These are phyloP conservation scores for Russula brevipes DNA, from an alignment of 768 basidiomycete species.

Conservation along the genomic window DNA sequence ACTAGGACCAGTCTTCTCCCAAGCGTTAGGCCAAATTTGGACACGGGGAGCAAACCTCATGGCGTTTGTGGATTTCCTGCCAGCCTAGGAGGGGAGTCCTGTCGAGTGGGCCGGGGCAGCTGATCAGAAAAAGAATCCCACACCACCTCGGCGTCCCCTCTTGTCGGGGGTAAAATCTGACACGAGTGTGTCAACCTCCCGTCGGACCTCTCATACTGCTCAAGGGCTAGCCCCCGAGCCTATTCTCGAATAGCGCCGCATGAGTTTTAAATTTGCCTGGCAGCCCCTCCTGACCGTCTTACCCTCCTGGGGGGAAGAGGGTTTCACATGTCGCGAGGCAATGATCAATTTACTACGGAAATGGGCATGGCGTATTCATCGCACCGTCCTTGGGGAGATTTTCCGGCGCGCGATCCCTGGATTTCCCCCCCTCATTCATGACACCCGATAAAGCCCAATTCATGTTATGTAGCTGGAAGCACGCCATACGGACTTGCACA, in stretches of 20 bases:
- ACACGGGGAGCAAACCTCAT: neutral
- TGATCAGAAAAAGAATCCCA: constrained; percentile 7
- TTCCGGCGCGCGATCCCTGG: neutral
- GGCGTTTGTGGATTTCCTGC: neutral
- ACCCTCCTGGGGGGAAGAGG: neutral
- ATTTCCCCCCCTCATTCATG: neutral
- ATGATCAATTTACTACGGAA: neutral
- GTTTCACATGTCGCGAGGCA: constrained; percentile 18
- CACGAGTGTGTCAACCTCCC: neutral
- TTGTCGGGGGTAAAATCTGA: constrained; percentile 7
- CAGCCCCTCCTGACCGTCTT: neutral
- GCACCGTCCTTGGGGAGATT: neutral
- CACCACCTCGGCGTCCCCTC: constrained; percentile 3
- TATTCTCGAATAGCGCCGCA: neutral
- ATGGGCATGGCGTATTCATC: constrained; percentile 3
- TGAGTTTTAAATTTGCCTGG: constrained; percentile 7
- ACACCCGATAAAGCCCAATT: constrained; percentile 14
- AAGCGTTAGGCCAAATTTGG: neutral
- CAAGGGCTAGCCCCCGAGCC: neutral
- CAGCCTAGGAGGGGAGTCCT: too few relatives aligned
- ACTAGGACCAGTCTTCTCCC: constrained; percentile 4
- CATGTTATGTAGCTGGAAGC: neutral
- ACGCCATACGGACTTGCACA: neutral
- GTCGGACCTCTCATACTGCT: neutral
- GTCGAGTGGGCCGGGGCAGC: neutral